Evolutionary conservation across 495 filamentous ascomycete genomes (phyloP).

Genomic region (Aspergillus bridgeri): DNA sequence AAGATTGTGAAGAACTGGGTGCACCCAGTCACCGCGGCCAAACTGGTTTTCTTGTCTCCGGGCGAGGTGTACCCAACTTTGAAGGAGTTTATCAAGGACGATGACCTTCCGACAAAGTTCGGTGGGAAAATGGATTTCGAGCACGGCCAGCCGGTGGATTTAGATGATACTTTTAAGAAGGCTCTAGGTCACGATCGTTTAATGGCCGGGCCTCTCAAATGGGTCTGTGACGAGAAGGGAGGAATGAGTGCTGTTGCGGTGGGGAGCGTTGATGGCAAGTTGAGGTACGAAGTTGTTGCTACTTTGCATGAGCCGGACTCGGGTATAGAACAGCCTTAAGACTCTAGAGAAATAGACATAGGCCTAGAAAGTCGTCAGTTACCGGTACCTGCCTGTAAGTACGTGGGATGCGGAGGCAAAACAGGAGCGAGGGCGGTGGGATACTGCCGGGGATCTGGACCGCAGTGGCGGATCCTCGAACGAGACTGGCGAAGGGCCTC

Average conservation of each 20-base stretch:
- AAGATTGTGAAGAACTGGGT: constrained; percentile 24
- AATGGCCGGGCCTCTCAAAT: neutral
- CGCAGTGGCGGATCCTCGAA: neutral
- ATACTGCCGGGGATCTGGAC: neutral
- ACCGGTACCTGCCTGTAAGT: neutral
- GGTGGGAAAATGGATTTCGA: constrained; percentile 22
- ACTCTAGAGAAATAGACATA: neutral
- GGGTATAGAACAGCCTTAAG: neutral
- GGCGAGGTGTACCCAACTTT: constrained; percentile 19
- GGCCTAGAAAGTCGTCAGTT: no score
- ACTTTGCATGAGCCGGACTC: neutral
- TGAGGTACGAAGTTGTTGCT: neutral
- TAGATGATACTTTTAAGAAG: constrained; percentile 16
- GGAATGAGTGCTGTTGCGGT: neutral
- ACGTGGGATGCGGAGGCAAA: neutral
- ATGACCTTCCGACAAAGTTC: constrained; percentile 21
- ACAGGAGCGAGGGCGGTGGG: neutral
- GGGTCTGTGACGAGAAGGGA: constrained; percentile 5
- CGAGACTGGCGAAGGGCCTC: neutral
- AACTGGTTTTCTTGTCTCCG: constrained; percentile 19
- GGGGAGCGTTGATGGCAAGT: constrained; percentile 1
- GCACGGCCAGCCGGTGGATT: constrained; percentile 25
- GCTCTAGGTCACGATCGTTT: constrained; percentile 1
- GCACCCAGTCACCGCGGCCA: constrained; percentile 27
- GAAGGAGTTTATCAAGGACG: constrained; percentile 19